These are phyloP conservation scores for Colletotrichum cordylinicola DNA, from an alignment of 2,329 filamentous ascomycete genomes.

Conservation along the genomic window DNA sequence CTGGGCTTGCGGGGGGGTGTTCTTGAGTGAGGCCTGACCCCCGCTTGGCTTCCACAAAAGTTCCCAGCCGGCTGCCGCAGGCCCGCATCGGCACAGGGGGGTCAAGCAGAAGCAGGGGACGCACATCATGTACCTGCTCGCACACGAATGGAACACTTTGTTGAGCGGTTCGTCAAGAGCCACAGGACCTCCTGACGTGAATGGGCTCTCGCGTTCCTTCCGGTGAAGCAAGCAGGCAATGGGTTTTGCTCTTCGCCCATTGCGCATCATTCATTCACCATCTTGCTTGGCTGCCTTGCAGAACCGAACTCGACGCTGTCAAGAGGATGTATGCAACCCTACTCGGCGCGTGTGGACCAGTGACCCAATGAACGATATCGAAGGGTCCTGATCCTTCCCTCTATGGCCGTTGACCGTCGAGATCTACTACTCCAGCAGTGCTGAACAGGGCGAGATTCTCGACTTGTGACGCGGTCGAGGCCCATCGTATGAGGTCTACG, in stretches of 20 bases:
- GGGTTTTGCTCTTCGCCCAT: neutral
- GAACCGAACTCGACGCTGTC: neutral
- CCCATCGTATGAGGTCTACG: neutral
- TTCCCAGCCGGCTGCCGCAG: slow-evolving; percentile 22
- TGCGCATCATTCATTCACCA: neutral
- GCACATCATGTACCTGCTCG: neutral
- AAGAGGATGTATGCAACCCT: slow-evolving; percentile 17
- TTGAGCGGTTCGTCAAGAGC: neutral
- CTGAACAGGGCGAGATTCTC: slow-evolving; percentile 11
- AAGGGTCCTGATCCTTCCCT: neutral
- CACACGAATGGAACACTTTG: neutral
- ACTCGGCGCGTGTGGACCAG: neutral
- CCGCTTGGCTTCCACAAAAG: slow-evolving; percentile 22
- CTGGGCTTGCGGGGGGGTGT: slow-evolving; percentile 4
- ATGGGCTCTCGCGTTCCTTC: neutral
- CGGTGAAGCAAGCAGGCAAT: neutral
- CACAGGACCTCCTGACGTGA: neutral
- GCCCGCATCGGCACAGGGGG: slow-evolving; percentile 22
- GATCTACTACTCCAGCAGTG: slow-evolving; percentile 2
- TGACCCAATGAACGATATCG: slow-evolving; percentile 1
- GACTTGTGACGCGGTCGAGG: slow-evolving; percentile 6
- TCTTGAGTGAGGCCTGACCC: slow-evolving; percentile 12
- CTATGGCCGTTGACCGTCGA: neutral
- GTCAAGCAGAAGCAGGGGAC: neutral
- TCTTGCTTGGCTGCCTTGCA: neutral